Evolutionary conservation across 2,329 filamentous ascomycete species (phyloP), one percentile per base, ranked within the genome.

Genomic region (Aspergillus piperis): DNA sequence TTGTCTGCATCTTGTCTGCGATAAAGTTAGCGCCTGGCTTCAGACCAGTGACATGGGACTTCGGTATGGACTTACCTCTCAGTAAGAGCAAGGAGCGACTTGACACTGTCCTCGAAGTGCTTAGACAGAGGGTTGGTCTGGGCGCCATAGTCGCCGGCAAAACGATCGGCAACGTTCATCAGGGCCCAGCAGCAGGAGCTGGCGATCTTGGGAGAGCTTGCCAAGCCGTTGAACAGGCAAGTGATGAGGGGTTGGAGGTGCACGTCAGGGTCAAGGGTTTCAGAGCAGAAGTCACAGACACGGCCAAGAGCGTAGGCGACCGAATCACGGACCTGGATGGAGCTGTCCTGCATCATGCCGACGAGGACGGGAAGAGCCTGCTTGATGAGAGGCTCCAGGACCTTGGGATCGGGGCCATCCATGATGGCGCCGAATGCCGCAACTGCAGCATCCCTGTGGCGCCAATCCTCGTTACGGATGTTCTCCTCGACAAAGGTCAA

Each of bases 401-500:
- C 87, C 80, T 91, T 91, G 77, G 96, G 91, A 61, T 98, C 95
- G 1, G 95, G 95, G 25, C 95, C 95, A 74, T 99, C 95, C 93
- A 99, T 97, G 70, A 99, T 98, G 67, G 93, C 95, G 64, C 95
- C 95, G 69, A 99, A 98, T 17, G 95, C 93, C 61, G 95, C 96
- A 32, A 99, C 95, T 54, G 95, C 93, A 56, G 95, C 95, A 80
- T 99, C 95, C 70, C 95, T 88, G 76, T 88, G 86, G 76, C 96
- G 93, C 95, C 95, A 99, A 78, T 98, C 92, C 59, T 96, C 92
- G 61, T 87, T 86, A 66, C 92, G 89, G 54, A 99, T 85, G 80
- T 98, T 93, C 71, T 85, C 84, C 82, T 99, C 95, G 55, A 99
- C 94, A 72, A 98, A 99, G 61, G 86, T 80, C 59, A 99, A 87